These are phyloP conservation scores for Tolypocladium inflatum DNA, from an alignment of 2,329 filamentous ascomycete species.

Conservation along the genomic window DNA sequence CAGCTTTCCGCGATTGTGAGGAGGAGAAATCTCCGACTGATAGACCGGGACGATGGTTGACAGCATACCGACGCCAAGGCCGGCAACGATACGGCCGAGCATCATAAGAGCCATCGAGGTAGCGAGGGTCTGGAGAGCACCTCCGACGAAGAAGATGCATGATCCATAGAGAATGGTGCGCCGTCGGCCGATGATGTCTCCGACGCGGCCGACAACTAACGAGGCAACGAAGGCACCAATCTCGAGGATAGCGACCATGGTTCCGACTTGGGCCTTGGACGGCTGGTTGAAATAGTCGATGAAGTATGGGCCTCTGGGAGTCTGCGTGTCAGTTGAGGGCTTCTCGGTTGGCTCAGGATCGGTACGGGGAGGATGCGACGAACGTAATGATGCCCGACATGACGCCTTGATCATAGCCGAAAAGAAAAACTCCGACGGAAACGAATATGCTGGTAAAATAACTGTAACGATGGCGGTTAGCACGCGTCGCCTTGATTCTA, in stretches of 20 bases:
- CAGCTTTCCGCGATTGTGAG: conserved; percentile 89
- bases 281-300: conserved; percentile 89
- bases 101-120: conserved; percentile 85
- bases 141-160: conserved; percentile 75
- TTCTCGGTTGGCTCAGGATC: neutral
- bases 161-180: conserved; percentile 91
- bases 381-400: conserved; percentile 70
- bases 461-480: conserved; percentile 33
- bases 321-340: conserved; percentile 11
- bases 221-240: conserved; percentile 89
- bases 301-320: conserved; percentile 70
- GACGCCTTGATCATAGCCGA: conserved; percentile 84
- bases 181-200: conserved; percentile 82
- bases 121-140: conserved; percentile 74
- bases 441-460: conserved; percentile 94
- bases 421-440: conserved; percentile 77
- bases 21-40: conserved; percentile 90
- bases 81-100: conserved; percentile 71
- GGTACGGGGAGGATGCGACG: neutral
- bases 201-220: conserved; percentile 74
- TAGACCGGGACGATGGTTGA: conserved; percentile 92
- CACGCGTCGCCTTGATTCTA: neutral
- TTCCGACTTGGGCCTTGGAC: conserved; percentile 77
- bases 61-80: conserved; percentile 77
- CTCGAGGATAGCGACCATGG: conserved; percentile 96